Conservation (phyloP, 83 land plant genomes). For the Larix sibirica region DNA sequence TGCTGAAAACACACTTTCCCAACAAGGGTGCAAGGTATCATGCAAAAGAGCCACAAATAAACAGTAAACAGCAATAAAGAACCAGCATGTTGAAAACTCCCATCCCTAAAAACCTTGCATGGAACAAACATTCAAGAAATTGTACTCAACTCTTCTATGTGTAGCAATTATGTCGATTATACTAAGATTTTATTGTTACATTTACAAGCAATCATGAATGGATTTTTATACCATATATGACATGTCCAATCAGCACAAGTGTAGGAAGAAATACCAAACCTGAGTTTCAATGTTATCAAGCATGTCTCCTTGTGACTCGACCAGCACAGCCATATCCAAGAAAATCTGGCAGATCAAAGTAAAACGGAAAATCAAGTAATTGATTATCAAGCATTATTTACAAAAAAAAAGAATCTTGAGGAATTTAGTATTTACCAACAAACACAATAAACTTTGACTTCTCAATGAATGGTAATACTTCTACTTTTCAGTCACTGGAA, state of each 20-base stretch:
- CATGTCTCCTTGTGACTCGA: slow-evolving; percentile 94
- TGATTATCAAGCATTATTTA: not conserved
- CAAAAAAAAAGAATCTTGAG: not conserved
- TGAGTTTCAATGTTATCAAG: slow-evolving; percentile 97
- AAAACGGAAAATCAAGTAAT: not conserved
- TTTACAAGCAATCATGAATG: not conserved
- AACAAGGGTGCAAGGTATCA: no score
- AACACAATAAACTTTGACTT: not conserved
- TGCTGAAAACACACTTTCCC: no score
- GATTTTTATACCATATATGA: not conserved
- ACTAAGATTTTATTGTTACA: not conserved
- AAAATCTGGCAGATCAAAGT: slow-evolving; percentile 59
- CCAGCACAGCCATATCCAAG: slow-evolving; percentile 94
- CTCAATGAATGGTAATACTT: not conserved
- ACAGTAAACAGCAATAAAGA: not conserved
- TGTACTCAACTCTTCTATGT: not conserved
- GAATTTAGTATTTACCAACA: not conserved
- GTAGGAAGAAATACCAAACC: slow-evolving; percentile 32
- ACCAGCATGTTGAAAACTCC: not conserved
- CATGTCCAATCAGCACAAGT: not conserved
- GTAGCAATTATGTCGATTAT: not conserved
- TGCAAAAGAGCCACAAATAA: not conserved
- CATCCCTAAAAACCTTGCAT: not conserved
- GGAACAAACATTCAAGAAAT: no score
- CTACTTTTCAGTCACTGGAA: not conserved